Base-by-base conservation (phyloP, 2,329 filamentous ascomycete genomes). In the Lasiodiplodia hormozganensis region DNA sequence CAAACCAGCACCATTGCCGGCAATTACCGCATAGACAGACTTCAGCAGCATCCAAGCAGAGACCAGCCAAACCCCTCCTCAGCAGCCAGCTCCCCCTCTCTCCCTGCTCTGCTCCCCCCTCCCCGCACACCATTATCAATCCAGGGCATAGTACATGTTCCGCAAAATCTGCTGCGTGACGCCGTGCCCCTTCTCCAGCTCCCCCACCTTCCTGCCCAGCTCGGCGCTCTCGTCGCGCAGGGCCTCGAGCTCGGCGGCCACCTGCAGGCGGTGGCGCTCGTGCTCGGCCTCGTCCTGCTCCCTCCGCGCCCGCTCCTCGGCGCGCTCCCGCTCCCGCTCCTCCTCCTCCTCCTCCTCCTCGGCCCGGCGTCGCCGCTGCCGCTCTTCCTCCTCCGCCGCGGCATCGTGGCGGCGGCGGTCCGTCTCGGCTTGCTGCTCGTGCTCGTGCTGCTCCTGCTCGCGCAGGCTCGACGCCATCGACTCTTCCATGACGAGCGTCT, bases 61-160 rank as follows among this genome's bases (percentile, higher is more conserved):
- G 31, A 34, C 31, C 31, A 34, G 31, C 31, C 31, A 34, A 34
- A 34, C 1, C 1, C 31, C 3, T 25, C 25, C 54, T 23, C 2
- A 23, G 23, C 23, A n/a, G n/a, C 18, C 18, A 23, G 12, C 14
- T 7, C 34, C n/a, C 38, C 6, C 14, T 16, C 57, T 25, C 23
- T 2, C 21, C 23, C 12, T 12, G 2, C 23, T 23, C 8, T 25
- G 18, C 23, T n/a, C n/a, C n/a, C n/a, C n/a, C n/a, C n/a, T n/a
- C 25, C 43, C 25, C 10, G 16, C 38, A 7, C 4, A 40, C 6
- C 18, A 52, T 62, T n/a, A 52, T 8, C 21, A 28, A n/a, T 52
- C 60, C 25, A 64, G 60, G 25, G 60, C 60, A 52, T 64, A 64
- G 7, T 64, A 64, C 60, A 64, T 52, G n/a, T 64, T 21, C 60